phyloP scores from a whole-genome alignment of 345 rosid genomes.

The Aquilaria yunnanensis region DNA sequence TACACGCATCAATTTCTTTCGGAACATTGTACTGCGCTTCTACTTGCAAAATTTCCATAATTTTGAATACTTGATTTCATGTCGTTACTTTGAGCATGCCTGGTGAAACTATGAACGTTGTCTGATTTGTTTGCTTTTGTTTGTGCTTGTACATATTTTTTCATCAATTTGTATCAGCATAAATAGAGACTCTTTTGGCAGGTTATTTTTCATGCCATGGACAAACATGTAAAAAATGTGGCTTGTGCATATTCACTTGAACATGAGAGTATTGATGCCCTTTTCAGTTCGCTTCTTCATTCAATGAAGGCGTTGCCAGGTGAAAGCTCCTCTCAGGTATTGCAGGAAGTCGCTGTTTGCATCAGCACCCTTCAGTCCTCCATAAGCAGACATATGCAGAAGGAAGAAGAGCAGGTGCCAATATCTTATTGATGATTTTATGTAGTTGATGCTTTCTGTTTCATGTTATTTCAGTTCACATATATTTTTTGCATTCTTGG shows the following conservation, averaged over 20 bases:
- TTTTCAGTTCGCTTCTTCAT: conserved; percentile 35
- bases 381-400: conserved; percentile 61
- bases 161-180: conserved; percentile 1
- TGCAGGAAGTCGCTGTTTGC: conserved; percentile 43
- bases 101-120: too few relatives aligned
- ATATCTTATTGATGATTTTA: not conserved
- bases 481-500: not conserved
- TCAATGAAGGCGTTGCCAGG: conserved; percentile 30
- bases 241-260: conserved; percentile 59
- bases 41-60: too few relatives aligned
- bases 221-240: conserved; percentile 47
- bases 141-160: not conserved
- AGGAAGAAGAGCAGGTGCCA: conserved; percentile 83
- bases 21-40: too few relatives aligned
- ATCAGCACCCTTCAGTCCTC: conserved; percentile 46
- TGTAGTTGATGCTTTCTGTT: not conserved
- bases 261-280: conserved; percentile 47
- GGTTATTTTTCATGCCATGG: conserved; percentile 62
- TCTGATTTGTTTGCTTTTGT: not conserved
- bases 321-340: conserved; percentile 19
- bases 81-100: too few relatives aligned
- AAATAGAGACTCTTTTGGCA: conserved; percentile 27
- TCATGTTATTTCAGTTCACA: too few relatives aligned
- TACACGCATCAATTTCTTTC: too few relatives aligned
- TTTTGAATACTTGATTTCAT: too few relatives aligned